Evolutionary conservation across 2,329 filamentous ascomycete genomes (phyloP).

Genomic region (Amesomyces nigricolor): DNA sequence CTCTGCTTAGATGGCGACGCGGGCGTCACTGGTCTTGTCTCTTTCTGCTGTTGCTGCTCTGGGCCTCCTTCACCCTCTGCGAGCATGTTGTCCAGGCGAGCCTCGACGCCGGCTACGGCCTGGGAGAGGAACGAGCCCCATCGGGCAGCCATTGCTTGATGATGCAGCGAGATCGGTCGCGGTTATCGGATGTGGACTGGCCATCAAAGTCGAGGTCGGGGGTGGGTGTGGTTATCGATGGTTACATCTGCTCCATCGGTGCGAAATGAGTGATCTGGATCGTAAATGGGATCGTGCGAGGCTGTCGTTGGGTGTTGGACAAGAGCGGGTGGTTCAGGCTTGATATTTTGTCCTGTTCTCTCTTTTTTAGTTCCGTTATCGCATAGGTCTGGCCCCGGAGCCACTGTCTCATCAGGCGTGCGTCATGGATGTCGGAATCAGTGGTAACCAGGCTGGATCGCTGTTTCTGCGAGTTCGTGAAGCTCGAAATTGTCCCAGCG

Average conservation of each 20-base stretch:
- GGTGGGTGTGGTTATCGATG: neutral
- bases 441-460: too few relatives aligned
- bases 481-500: neutral
- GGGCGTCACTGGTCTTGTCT: constrained; percentile 26
- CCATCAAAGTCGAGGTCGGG: constrained; percentile 12
- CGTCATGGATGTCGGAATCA: too few relatives aligned
- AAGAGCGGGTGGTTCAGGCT: neutral
- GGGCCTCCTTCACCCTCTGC: constrained; percentile 64
- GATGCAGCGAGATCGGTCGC: constrained; percentile 1
- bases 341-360: too few relatives aligned
- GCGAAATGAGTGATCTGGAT: neutral
- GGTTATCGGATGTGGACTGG: constrained; percentile 5
- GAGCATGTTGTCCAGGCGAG: constrained; percentile 83
- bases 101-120: constrained; percentile 90
- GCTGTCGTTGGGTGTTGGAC: constrained; percentile 1
- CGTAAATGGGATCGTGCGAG: neutral
- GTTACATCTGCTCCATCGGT: constrained; percentile 17
- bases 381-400: too few relatives aligned
- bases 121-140: constrained; percentile 81
- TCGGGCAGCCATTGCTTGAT: constrained; percentile 46
- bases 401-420: too few relatives aligned
- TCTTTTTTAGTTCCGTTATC: too few relatives aligned
- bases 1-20: constrained; percentile 33
- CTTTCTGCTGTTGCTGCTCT: constrained; percentile 17
- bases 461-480: neutral